Percentiles rank a stretch among this genome's conserved stretches.
These are phyloP conservation scores for Trichosporon inkin DNA, from an alignment of 1,284 basidiomycete genomes.

Conservation along the genomic window DNA sequence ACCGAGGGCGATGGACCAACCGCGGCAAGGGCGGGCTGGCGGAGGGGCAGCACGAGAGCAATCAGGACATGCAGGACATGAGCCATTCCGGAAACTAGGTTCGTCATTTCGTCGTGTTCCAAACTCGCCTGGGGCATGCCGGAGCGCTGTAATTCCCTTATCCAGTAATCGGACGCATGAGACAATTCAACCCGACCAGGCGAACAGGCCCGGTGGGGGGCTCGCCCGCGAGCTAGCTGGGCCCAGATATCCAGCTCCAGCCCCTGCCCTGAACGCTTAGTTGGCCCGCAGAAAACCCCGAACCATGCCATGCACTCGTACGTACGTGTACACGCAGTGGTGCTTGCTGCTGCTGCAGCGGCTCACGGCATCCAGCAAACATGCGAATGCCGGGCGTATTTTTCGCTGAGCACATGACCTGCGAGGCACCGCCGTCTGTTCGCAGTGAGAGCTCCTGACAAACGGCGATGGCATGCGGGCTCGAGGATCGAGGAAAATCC, in stretches of 20 bases:
- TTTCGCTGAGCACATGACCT: no score
- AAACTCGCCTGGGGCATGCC: background rate
- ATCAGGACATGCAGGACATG: background rate
- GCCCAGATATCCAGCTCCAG: background rate
- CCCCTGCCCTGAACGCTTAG: no score
- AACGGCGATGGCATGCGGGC: no score
- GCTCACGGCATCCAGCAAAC: no score
- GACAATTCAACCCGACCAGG: background rate
- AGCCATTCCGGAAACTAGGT: background rate
- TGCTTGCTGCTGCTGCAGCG: no score
- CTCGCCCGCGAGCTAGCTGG: background rate
- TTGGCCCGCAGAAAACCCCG: no score
- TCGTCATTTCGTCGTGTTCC: conserved; percentile 4
- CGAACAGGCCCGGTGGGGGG: background rate
- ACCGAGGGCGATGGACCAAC: background rate
- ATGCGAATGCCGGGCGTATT: no score
- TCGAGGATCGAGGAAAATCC: no score
- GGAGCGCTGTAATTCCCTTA: conserved; percentile 1
- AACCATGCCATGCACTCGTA: no score
- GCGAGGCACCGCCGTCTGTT: no score
- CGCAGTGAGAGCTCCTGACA: no score
- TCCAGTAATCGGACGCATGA: conserved; percentile 1
- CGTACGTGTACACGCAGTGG: no score
- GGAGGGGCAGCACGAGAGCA: background rate
- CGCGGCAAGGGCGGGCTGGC: background rate